A percentile compares a stretch with the other conserved stretches of the same genome.
phyloP scores from a whole-genome alignment of 345 rosid species.

The Moricandia moricandioides region DNA sequence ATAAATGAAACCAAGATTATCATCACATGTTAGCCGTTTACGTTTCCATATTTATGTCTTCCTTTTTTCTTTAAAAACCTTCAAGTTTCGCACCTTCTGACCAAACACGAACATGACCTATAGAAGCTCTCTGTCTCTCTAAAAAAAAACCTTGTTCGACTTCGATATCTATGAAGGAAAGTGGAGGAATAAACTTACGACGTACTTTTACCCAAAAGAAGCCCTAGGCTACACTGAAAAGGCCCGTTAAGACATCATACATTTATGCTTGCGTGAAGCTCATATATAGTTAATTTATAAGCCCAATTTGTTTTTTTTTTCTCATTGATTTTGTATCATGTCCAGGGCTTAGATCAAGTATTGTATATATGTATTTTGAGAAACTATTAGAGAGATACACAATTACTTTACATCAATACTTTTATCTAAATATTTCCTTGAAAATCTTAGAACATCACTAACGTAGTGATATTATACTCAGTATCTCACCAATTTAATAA shows the following conservation, averaged over 20 bases:
- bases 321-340: not conserved
- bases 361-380: not conserved
- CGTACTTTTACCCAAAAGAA: not conserved
- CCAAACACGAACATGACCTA: not conserved
- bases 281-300: not conserved
- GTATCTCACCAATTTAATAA: no score
- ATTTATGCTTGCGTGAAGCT: not conserved
- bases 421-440: no score
- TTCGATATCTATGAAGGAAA: not conserved
- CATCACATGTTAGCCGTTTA: not conserved
- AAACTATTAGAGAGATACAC: no score
- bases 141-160: not conserved
- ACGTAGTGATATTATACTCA: no score
- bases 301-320: not conserved
- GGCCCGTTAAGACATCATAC: not conserved
- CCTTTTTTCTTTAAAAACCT: not conserved
- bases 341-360: no score
- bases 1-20: no score
- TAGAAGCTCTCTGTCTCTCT: constrained; percentile 12
- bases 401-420: not conserved
- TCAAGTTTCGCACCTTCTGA: not conserved
- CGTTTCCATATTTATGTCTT: not conserved
- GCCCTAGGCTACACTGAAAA: constrained; percentile 4
- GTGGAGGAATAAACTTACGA: not conserved
- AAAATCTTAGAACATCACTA: no score